Conservation (phyloP, 192 early-diverging fungal species). For the Chytriomyces hyalinus region DNA sequence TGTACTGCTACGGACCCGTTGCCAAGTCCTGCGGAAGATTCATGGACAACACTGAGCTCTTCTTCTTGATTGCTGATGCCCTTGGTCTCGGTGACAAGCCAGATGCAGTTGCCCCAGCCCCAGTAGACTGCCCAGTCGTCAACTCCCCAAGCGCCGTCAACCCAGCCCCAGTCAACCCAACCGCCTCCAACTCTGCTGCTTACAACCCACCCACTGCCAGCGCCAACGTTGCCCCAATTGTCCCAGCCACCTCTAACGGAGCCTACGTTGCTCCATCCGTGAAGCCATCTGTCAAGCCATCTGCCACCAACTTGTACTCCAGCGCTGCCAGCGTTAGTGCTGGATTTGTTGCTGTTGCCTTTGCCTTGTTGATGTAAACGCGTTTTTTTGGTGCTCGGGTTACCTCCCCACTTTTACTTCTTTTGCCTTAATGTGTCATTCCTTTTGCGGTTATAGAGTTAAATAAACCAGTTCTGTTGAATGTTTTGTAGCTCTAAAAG, state of each 20-base stretch:
- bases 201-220: conserved; percentile 1
- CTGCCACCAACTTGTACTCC: no score
- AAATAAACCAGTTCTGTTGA: no score
- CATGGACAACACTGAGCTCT: conserved; percentile 53
- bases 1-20: conserved; percentile 47
- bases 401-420: no score
- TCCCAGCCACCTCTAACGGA: neutral
- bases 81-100: conserved; percentile 44
- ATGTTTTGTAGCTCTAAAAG: no score
- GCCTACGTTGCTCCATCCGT: conserved; percentile 5
- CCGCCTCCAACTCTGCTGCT: neutral
- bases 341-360: no score
- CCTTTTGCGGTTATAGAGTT: no score
- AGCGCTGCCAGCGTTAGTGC: no score
- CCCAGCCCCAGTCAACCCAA: neutral
- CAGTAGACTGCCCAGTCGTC: neutral
- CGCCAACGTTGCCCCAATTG: neutral
- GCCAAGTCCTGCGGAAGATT: conserved; percentile 13
- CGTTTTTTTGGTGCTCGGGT: no score
- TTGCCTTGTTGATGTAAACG: no score
- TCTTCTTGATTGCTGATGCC: conserved; percentile 47
- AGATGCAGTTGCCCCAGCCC: neutral
- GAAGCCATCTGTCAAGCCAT: neutral
- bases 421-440: no score
- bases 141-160: neutral